Evolutionary conservation across 208 protist genomes (phyloP), one percentile per base, ranked within the genome.

Genomic region (Angomonas ambiguus): DNA sequence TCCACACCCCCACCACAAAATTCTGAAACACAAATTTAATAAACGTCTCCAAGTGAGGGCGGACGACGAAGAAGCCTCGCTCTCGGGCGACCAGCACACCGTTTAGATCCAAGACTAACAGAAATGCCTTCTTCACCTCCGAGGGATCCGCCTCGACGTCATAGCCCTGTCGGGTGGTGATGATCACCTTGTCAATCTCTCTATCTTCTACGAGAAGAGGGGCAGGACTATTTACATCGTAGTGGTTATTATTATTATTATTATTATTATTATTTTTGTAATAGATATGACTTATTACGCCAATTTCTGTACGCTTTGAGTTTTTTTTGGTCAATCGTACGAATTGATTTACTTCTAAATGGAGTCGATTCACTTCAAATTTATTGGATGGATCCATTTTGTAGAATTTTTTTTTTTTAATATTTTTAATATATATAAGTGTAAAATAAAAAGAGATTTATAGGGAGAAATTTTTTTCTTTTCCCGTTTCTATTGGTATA

Each of bases 1-100:
- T 96, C 91, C 91, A 96, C 61, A 96, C 88, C 25, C 82, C 88
- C 10, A 96, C 91, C 2, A 82, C 88, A 69, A 96, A 96, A 64
- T 94, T 88, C 25, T 81, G 75, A 56, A 96, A 92, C 32, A 88
- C 85, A 69, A 91, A 94, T 41, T 79, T 78, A 24, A 96, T 62
- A 55, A 96, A 94, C 55, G 92, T 81, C 20, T 69, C 28, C 16
- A 91, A 82, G 51, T 91, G 69, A 0, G 91, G 91, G 18, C 91
- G 88, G 4, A 82, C 71, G 1, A 87, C 71, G 62, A 90, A 94
- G 63, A 57, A 81, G 13, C 85, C 82, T 1, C 79, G 69, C 0
- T 85, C 83, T 27, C 91, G 80, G 5, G 85, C 87, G 6, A 88
- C 88, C 25, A 96, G 86, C 22, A 96, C 91, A 10, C 91, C 91